Evolutionary conservation across 2,329 filamentous ascomycete genomes (phyloP).

Genomic region (Pyricularia grisea): DNA sequence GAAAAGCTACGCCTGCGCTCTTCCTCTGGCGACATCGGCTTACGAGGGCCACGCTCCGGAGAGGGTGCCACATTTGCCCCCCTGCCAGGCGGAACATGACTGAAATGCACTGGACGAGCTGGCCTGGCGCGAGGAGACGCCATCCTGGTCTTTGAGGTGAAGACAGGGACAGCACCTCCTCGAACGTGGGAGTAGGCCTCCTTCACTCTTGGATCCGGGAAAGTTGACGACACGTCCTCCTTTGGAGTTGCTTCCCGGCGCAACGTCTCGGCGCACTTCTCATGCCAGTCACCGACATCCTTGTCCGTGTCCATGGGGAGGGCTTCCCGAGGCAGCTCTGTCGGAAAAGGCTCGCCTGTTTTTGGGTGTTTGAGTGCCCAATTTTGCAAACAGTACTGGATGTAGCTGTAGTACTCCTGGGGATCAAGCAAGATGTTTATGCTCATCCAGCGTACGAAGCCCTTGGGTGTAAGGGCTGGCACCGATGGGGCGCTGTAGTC

Average conservation of each 20-base stretch:
- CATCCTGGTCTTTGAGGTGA: not conserved
- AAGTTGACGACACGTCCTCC: slow-evolving; percentile 17
- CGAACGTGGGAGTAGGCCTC: slow-evolving; percentile 21
- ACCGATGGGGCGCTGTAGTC: slow-evolving; percentile 68
- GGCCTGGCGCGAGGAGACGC: slow-evolving; percentile 1
- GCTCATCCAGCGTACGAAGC: slow-evolving; percentile 90
- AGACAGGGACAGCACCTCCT: slow-evolving; percentile 9
- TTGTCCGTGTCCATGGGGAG: slow-evolving; percentile 66
- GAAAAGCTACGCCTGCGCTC: slow-evolving; percentile 38
- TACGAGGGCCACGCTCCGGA: slow-evolving; percentile 3
- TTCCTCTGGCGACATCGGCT: slow-evolving; percentile 12
- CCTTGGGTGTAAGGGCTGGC: slow-evolving; percentile 71
- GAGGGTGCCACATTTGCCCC: not conserved
- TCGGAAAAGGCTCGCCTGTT: slow-evolving; percentile 59
- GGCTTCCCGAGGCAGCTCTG: slow-evolving; percentile 46
- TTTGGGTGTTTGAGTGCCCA: slow-evolving; percentile 70
- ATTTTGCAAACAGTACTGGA: slow-evolving; percentile 69
- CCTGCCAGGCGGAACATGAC: slow-evolving; percentile 22
- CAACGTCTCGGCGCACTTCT: slow-evolving; percentile 61
- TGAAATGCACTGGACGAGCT: slow-evolving; percentile 25
- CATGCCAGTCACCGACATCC: slow-evolving; percentile 82
- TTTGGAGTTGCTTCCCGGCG: slow-evolving; percentile 46
- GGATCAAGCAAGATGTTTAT: slow-evolving; percentile 83
- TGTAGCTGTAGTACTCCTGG: slow-evolving; percentile 74
- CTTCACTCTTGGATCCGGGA: slow-evolving; percentile 15